These are phyloP conservation scores for Evansstolkia leycettana DNA, from an alignment of 495 filamentous ascomycete genomes.

Conservation along the genomic window DNA sequence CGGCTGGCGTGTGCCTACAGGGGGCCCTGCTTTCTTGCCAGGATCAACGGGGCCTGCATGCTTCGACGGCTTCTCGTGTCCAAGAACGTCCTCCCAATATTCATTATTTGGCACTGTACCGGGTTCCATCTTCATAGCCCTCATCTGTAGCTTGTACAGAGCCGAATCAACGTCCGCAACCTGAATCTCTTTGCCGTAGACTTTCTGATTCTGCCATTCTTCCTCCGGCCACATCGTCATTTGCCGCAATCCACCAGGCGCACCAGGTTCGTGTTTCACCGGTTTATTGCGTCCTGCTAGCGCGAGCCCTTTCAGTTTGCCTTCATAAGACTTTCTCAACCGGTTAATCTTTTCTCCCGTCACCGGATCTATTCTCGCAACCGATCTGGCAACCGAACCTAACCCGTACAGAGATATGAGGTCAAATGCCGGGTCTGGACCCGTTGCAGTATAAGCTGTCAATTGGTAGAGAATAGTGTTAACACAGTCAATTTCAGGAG, in stretches of 20 bases:
- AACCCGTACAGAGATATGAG: slow-evolving; percentile 53
- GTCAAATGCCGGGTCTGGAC: slow-evolving; percentile 50
- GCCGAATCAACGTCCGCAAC: slow-evolving; percentile 30
- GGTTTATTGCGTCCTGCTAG: slow-evolving; percentile 53
- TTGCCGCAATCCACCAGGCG: slow-evolving; percentile 27
- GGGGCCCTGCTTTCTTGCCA: slow-evolving; percentile 24
- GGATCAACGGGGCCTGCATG: slow-evolving; percentile 15
- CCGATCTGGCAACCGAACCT: slow-evolving; percentile 45
- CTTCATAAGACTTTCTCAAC: slow-evolving; percentile 63
- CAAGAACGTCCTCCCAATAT: slow-evolving; percentile 46
- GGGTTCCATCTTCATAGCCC: slow-evolving; percentile 44
- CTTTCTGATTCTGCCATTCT: slow-evolving; percentile 53
- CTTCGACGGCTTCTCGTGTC: slow-evolving; percentile 42
- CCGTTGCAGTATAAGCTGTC: slow-evolving; percentile 31
- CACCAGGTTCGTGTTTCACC: slow-evolving; percentile 34
- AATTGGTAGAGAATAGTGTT: slow-evolving; percentile 23
- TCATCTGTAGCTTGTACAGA: slow-evolving; percentile 33
- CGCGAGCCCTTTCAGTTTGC: slow-evolving; percentile 48
- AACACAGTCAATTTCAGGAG: slow-evolving; percentile 25
- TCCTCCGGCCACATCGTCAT: slow-evolving; percentile 48
- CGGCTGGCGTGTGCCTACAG: slow-evolving; percentile 17
- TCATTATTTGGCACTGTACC: slow-evolving; percentile 43
- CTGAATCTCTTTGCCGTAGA: slow-evolving; percentile 45
- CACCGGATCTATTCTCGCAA: slow-evolving; percentile 50
- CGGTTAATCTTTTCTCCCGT: slow-evolving; percentile 64